Conservation (phyloP, 805 yeast species). For the Metschnikowia henanensis region DNA sequence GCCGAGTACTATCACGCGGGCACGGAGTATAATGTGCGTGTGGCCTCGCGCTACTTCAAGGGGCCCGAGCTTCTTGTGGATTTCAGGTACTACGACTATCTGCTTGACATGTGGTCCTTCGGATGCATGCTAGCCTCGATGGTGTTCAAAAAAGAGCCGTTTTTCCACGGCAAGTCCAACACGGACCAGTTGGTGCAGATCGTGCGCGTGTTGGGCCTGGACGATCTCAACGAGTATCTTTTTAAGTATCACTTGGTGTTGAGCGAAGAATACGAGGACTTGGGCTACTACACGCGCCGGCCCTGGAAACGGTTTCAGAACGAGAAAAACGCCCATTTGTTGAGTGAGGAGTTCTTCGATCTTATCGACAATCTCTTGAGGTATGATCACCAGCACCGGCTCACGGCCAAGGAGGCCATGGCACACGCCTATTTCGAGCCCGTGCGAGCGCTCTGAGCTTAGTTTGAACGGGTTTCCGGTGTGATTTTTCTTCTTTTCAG, state of each 20-base stretch:
- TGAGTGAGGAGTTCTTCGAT: slow-evolving; percentile 59
- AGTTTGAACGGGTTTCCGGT: no score
- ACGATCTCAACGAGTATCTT: slow-evolving; percentile 65
- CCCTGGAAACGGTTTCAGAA: slow-evolving; percentile 67
- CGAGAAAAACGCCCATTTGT: slow-evolving; percentile 50
- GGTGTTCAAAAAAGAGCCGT: slow-evolving; percentile 86
- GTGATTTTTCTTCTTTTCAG: no score
- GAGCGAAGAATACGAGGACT: slow-evolving; percentile 76
- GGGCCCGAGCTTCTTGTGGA: slow-evolving; percentile 90
- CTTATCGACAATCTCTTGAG: slow-evolving; percentile 70
- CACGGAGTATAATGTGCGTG: slow-evolving; percentile 87
- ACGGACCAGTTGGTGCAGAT: slow-evolving; percentile 91
- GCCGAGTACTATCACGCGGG: slow-evolving; percentile 93
- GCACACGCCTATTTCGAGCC: slow-evolving; percentile 64
- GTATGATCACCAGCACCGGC: slow-evolving; percentile 85
- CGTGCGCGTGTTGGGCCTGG: slow-evolving; percentile 84
- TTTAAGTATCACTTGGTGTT: slow-evolving; percentile 67
- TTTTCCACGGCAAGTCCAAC: slow-evolving; percentile 89
- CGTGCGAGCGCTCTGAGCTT: slow-evolving; percentile 14
- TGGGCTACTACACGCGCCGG: slow-evolving; percentile 64
- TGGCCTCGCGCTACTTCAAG: slow-evolving; percentile 88
- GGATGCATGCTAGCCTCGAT: slow-evolving; percentile 93
- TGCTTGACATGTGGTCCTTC: slow-evolving; percentile 86
- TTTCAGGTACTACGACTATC: slow-evolving; percentile 81
- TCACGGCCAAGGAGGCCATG: slow-evolving; percentile 90